Base-by-base conservation (phyloP, 139 green algal genomes). In the Gonium pectorale region DNA sequence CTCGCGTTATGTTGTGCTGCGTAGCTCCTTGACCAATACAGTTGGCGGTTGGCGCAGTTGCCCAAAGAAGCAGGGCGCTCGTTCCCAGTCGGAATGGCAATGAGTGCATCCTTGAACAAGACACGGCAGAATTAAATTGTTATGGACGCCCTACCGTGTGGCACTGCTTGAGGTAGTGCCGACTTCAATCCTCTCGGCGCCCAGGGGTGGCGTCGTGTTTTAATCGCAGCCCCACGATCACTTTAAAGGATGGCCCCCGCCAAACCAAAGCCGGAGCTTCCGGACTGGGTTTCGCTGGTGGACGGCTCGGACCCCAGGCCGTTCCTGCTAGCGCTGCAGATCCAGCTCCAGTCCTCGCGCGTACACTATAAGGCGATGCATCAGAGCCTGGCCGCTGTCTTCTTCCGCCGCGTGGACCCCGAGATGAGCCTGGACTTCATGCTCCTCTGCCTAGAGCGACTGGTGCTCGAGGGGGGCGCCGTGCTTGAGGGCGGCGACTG, bases 361-460 rank as follows among this genome's bases (percentile, higher is more conserved):
- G 15, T 52, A 13, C 77, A 83, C 31, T 83, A 46, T 35, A 73
- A 64, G 26, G 35, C 44, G 0, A 29, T 83, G 43, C 77, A 74
- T 33, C 31, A 59, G 13, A 40, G 43, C 31, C 62, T 83, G 6
- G 9, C 1, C 31, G 8, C 21, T 6, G 19, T 51, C 29, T 64
- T 83, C 44, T 83, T 73, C 62, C 15, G 29, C 0, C 6, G n/a
- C 8, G 35, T 60, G 1, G 41, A 64, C 44, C 13, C 43, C 8
- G 63, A 21, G 17, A n/a, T n/a, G 43, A 74, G 60, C 44, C 54
- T 83, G 21, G 43, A 63, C 33, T 83, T 83, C 44, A 31, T 83
- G 19, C 26, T 83, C 7, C 24, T 24, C 1, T 83, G 77, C 43
- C 41, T 83, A 5, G 60, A 73, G 77, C 43, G 38, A n/a, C 63